Conservation (phyloP, 352 stramenopile species). For the Phytophthora uliginosa region DNA sequence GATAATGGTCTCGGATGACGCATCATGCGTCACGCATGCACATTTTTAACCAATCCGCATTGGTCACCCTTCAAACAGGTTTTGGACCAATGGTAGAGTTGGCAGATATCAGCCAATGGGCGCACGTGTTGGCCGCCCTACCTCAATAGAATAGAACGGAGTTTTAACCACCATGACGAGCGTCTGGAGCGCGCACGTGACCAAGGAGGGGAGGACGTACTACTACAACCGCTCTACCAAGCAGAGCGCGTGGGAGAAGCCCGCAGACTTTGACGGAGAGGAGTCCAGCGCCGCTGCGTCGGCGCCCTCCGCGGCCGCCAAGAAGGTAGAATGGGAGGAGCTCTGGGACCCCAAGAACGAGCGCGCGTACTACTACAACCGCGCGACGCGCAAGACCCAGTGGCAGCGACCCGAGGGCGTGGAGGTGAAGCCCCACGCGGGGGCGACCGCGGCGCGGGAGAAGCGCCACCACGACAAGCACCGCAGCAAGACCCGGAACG, state of each 20-base stretch:
- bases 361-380: slow-evolving; percentile 91
- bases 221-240: slow-evolving; percentile 92
- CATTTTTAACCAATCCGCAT: slow-evolving; percentile 18
- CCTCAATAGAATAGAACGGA: not conserved
- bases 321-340: slow-evolving; percentile 82
- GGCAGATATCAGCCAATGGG: slow-evolving; percentile 16
- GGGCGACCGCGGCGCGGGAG: slow-evolving; percentile 18
- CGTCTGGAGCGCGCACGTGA: slow-evolving; percentile 89
- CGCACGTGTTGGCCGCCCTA: not conserved
- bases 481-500: slow-evolving; percentile 29
- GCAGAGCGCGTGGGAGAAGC: slow-evolving; percentile 91
- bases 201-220: slow-evolving; percentile 87
- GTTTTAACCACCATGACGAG: slow-evolving; percentile 31
- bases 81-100: not conserved
- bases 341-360: slow-evolving; percentile 90
- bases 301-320: slow-evolving; percentile 7
- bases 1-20: slow-evolving; percentile 21
- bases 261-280: slow-evolving; percentile 79
- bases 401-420: slow-evolving; percentile 84
- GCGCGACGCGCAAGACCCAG: slow-evolving; percentile 80
- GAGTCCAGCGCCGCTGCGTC: slow-evolving; percentile 15
- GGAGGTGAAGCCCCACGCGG: slow-evolving; percentile 77
- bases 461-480: slow-evolving; percentile 33
- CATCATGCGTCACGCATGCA: too few species aligned
- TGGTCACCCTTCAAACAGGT: too few species aligned